A percentile compares a stretch with the other conserved stretches of the same genome.
Evolutionary conservation across 352 stramenopile genomes (phyloP).

Genomic region (Globisporangium cylindrosporum): DNA sequence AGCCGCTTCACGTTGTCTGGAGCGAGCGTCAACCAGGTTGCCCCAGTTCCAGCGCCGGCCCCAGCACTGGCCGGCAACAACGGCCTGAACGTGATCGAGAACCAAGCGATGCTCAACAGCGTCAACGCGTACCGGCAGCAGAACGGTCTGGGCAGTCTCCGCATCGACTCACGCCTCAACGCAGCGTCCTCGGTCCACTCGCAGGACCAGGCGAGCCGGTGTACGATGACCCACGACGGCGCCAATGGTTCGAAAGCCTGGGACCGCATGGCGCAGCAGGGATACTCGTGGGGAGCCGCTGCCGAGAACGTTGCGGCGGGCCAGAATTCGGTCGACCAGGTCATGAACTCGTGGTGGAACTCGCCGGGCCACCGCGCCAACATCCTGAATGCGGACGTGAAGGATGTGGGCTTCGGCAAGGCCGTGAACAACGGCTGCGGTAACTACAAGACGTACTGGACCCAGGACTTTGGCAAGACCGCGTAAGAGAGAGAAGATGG

Average conservation of each 20-base stretch:
- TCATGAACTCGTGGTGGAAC: slow-evolving; percentile 54
- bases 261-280: slow-evolving; percentile 33
- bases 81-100: slow-evolving; percentile 29
- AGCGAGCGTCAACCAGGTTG: background rate
- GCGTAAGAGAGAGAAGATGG: background rate
- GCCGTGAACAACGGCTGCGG: slow-evolving; percentile 13
- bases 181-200: slow-evolving; percentile 38
- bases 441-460: slow-evolving; percentile 17
- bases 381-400: slow-evolving; percentile 32
- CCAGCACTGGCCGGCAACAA: slow-evolving; percentile 17
- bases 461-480: slow-evolving; percentile 16
- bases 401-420: slow-evolving; percentile 13
- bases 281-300: slow-evolving; percentile 34
- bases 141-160: slow-evolving; percentile 30
- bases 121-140: slow-evolving; percentile 51
- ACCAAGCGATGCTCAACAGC: slow-evolving; percentile 35
- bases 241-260: slow-evolving; percentile 36
- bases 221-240: slow-evolving; percentile 42
- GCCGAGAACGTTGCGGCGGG: slow-evolving; percentile 53
- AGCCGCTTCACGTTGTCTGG: slow-evolving; percentile 12
- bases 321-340: slow-evolving; percentile 28
- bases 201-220: slow-evolving; percentile 37
- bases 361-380: slow-evolving; percentile 40
- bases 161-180: slow-evolving; percentile 36
- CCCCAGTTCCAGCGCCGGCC: background rate